Conservation (phyloP, 2,329 filamentous ascomycete species). For the Fusarium buxicola region DNA sequence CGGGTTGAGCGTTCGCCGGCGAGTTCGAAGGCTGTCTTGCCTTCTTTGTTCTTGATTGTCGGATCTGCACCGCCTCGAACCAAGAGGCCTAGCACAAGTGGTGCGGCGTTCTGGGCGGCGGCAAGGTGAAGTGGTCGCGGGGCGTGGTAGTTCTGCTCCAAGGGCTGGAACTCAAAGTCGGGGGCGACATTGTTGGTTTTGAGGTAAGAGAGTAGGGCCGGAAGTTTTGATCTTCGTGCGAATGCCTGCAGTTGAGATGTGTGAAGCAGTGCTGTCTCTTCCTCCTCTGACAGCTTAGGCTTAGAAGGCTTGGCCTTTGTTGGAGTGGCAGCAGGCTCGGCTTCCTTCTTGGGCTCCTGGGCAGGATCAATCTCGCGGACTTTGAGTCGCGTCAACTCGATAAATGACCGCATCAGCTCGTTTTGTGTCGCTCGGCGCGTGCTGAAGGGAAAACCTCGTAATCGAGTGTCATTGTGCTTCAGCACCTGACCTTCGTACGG, state of each 20-base stretch:
- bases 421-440: conserved; percentile 92
- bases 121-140: conserved; percentile 88
- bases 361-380: conserved; percentile 80
- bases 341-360: conserved; percentile 60
- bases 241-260: conserved; percentile 90
- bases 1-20: conserved; percentile 86
- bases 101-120: conserved; percentile 80
- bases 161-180: conserved; percentile 80
- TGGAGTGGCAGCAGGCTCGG: conserved; percentile 50
- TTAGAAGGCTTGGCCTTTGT: conserved; percentile 64
- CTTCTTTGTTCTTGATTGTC: conserved; percentile 74
- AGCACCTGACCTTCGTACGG: conserved; percentile 91
- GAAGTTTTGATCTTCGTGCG: conserved; percentile 89
- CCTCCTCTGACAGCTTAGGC: conserved; percentile 80
- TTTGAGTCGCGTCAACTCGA: conserved; percentile 92
- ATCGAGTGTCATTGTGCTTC: conserved; percentile 78
- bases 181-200: conserved; percentile 77
- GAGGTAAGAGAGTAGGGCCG: conserved; percentile 86
- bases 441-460: conserved; percentile 92
- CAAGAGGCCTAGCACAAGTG: conserved; percentile 82
- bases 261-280: conserved; percentile 84
- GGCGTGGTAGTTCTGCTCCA: conserved; percentile 80
- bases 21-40: conserved; percentile 88
- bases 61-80: conserved; percentile 81
- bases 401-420: conserved; percentile 93